These are phyloP conservation scores for Gelatoporia subvermispora DNA, from an alignment of 768 basidiomycete species.

Conservation along the genomic window DNA sequence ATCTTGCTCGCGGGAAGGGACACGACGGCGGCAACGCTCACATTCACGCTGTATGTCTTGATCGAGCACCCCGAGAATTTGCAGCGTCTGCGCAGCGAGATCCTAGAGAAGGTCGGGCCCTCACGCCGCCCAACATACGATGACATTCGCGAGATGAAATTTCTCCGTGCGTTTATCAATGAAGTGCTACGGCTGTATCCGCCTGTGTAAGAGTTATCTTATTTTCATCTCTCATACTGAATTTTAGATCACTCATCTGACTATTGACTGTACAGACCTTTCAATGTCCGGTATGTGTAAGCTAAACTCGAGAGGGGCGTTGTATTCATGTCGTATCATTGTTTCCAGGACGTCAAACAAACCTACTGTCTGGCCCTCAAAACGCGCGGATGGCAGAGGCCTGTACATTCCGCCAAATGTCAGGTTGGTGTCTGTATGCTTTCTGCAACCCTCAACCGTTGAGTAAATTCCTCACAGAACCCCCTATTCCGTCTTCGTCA, in stretches of 20 bases:
- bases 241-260: background rate
- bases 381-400: slow-evolving; percentile 28
- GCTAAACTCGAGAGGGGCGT: background rate
- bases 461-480: background rate
- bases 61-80: slow-evolving; percentile 47
- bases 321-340: slow-evolving; percentile 17
- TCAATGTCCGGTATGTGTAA: background rate
- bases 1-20: slow-evolving; percentile 22
- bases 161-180: slow-evolving; percentile 21
- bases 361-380: slow-evolving; percentile 25
- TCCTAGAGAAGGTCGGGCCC: slow-evolving; percentile 41
- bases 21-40: slow-evolving; percentile 30
- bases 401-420: slow-evolving; percentile 38
- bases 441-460: background rate
- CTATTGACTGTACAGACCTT: background rate
- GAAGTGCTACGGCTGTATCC: slow-evolving; percentile 20
- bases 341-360: slow-evolving; percentile 15
- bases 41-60: slow-evolving; percentile 52
- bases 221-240: background rate
- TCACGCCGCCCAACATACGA: slow-evolving; percentile 46
- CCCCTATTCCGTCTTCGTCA: slow-evolving; percentile 44
- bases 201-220: background rate
- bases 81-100: slow-evolving; percentile 43
- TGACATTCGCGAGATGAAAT: slow-evolving; percentile 55
- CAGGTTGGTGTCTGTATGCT: slow-evolving; percentile 13